phyloP scores from a whole-genome alignment of 2,329 filamentous ascomycete genomes.

The Polytolypa hystricis region DNA sequence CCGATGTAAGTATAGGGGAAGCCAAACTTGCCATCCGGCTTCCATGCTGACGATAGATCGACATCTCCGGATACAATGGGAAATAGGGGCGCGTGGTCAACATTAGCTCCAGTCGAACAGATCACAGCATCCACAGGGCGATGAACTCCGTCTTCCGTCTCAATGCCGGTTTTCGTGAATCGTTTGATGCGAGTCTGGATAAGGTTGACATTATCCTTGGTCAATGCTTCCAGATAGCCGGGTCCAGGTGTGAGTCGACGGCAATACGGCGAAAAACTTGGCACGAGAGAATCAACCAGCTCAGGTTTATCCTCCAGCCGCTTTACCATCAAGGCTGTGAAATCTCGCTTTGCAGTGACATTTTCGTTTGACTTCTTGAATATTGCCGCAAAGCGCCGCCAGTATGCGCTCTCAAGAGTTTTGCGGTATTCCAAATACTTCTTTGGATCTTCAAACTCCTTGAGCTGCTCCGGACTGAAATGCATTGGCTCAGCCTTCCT shows the following conservation, averaged over 20 bases:
- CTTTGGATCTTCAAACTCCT: slow-evolving; percentile 49
- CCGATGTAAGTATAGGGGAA: slow-evolving; percentile 60
- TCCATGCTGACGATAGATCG: slow-evolving; percentile 48
- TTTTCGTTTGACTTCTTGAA: slow-evolving; percentile 46
- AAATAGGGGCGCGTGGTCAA: slow-evolving; percentile 49
- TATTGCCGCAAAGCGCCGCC: slow-evolving; percentile 44
- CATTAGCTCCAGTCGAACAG: slow-evolving; percentile 57
- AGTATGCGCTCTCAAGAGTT: slow-evolving; percentile 50
- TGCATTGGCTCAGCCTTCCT: slow-evolving; percentile 45
- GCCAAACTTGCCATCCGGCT: slow-evolving; percentile 42
- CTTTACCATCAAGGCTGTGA: slow-evolving; percentile 42
- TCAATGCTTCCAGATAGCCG: slow-evolving; percentile 55
- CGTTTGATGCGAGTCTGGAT: slow-evolving; percentile 46
- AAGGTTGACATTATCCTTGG: slow-evolving; percentile 51
- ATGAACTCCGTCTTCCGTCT: slow-evolving; percentile 46
- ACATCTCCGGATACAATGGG: slow-evolving; percentile 45
- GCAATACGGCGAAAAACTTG: slow-evolving; percentile 54
- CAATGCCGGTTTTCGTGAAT: slow-evolving; percentile 50
- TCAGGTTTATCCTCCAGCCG: slow-evolving; percentile 46
- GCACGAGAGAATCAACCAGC: slow-evolving; percentile 45
- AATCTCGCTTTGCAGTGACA: slow-evolving; percentile 36
- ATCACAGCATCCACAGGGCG: slow-evolving; percentile 54
- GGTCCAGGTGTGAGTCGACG: slow-evolving; percentile 55
- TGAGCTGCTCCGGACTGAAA: slow-evolving; percentile 42
- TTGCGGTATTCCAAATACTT: slow-evolving; percentile 52